These are phyloP conservation scores for Blastocrithidia nonstop DNA, from an alignment of 208 protist genomes.

Conservation along the genomic window DNA sequence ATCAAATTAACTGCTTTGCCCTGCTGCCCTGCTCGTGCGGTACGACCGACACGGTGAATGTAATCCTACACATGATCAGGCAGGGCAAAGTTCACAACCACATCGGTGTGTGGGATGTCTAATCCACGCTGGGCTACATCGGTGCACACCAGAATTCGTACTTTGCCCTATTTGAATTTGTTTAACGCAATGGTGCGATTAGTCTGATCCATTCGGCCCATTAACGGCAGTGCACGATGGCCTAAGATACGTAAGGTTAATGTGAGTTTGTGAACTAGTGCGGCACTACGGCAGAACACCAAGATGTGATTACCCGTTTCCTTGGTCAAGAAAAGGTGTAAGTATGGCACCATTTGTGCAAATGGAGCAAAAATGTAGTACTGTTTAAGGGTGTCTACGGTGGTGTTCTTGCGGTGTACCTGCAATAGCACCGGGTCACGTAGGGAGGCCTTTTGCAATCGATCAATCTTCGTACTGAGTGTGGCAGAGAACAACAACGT, in stretches of 20 bases:
- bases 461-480: slow-evolving; percentile 96
- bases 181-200: slow-evolving; percentile 81
- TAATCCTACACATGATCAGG: slow-evolving; percentile 95
- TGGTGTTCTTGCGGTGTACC: slow-evolving; percentile 92
- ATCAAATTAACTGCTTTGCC: slow-evolving; percentile 90
- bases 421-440: slow-evolving; percentile 92
- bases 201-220: slow-evolving; percentile 85
- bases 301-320: slow-evolving; percentile 85
- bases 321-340: slow-evolving; percentile 79
- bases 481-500: slow-evolving; percentile 97
- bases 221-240: slow-evolving; percentile 80
- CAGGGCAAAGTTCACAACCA: slow-evolving; percentile 97
- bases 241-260: slow-evolving; percentile 82
- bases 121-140: slow-evolving; percentile 92
- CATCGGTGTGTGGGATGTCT: slow-evolving; percentile 95
- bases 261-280: slow-evolving; percentile 83
- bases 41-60: slow-evolving; percentile 94
- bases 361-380: slow-evolving; percentile 96
- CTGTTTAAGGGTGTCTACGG: slow-evolving; percentile 92
- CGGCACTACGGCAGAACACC: slow-evolving; percentile 83
- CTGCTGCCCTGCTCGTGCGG: slow-evolving; percentile 87
- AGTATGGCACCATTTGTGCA: slow-evolving; percentile 77
- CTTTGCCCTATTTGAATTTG: slow-evolving; percentile 84
- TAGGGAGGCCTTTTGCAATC: slow-evolving; percentile 95
- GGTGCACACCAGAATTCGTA: slow-evolving; percentile 84